Evolutionary conservation across 1,284 basidiomycete genomes (phyloP).

Genomic region (Sporisorium reilianum): DNA sequence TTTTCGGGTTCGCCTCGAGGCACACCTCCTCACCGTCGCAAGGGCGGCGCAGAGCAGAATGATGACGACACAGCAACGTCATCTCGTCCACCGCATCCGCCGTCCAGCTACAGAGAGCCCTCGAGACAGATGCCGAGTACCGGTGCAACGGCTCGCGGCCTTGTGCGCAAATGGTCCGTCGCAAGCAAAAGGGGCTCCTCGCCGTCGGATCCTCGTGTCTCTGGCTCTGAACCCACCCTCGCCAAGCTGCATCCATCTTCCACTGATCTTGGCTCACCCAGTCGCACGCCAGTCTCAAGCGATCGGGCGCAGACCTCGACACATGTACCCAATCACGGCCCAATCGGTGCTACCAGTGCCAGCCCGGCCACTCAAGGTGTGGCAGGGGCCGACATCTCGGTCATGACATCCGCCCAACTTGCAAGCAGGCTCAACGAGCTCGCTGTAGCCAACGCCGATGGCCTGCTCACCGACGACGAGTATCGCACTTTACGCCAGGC

Average conservation of each 20-base stretch:
- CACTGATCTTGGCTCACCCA: neutral
- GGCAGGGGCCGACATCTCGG: conserved; percentile 18
- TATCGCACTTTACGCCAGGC: conserved; percentile 55
- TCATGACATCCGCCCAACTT: conserved; percentile 41
- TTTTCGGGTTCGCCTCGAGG: conserved; percentile 9
- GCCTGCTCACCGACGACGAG: conserved; percentile 57
- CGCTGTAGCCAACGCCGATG: conserved; percentile 60
- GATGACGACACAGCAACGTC: neutral
- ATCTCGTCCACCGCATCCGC: conserved; percentile 13
- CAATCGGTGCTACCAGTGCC: too few relatives aligned
- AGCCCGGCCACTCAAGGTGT: neutral
- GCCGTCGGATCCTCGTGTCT: neutral
- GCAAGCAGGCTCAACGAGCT: conserved; percentile 59
- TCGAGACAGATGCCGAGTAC: neutral
- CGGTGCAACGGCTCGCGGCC: conserved; percentile 3
- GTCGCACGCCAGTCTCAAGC: neutral
- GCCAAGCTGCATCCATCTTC: neutral
- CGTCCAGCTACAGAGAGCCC: conserved; percentile 26
- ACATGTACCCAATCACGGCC: neutral
- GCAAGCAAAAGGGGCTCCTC: conserved; percentile 11
- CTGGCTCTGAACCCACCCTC: neutral
- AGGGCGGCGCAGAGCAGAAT: neutral
- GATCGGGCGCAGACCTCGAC: neutral
- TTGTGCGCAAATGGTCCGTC: conserved; percentile 20
- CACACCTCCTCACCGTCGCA: conserved; percentile 1